Percentiles rank a stretch among this genome's conserved stretches.
These are phyloP conservation scores for Beauveria rudraprayagi DNA, from an alignment of 2,329 filamentous ascomycete genomes.

Conservation along the genomic window DNA sequence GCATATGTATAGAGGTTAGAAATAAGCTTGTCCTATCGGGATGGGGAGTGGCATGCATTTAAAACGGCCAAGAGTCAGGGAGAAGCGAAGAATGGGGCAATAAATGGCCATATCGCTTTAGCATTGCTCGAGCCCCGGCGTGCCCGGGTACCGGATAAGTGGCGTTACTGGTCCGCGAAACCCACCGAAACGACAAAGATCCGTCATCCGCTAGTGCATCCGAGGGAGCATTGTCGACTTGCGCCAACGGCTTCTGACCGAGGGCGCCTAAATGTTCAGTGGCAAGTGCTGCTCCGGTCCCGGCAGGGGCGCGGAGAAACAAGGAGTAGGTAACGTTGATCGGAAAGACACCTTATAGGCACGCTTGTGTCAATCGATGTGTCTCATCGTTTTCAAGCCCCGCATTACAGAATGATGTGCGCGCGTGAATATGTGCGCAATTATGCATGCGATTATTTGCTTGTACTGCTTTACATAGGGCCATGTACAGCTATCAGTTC, in stretches of 20 bases:
- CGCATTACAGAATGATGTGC: no score
- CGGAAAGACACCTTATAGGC: no score
- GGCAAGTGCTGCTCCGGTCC: no score
- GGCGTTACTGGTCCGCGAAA: background rate
- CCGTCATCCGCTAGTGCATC: constrained; percentile 9
- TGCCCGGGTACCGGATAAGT: background rate
- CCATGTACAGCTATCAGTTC: no score
- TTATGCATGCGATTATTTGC: no score
- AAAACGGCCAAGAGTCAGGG: background rate
- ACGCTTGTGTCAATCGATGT: no score
- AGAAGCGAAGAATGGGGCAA: background rate
- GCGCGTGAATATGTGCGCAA: no score
- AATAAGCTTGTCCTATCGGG: background rate
- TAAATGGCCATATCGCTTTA: background rate
- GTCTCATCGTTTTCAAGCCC: no score
- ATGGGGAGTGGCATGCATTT: background rate
- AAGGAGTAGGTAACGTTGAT: no score
- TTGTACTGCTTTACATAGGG: no score
- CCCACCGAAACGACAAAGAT: background rate
- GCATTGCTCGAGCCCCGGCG: background rate
- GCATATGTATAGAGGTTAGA: background rate
- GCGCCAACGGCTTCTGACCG: background rate
- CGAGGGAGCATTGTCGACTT: background rate
- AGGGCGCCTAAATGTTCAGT: background rate
- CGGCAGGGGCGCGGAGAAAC: no score